A percentile compares a stretch with the other conserved stretches of the same genome.
Conservation (phyloP, 768 basidiomycete species). For the Mycena floridula region DNA sequence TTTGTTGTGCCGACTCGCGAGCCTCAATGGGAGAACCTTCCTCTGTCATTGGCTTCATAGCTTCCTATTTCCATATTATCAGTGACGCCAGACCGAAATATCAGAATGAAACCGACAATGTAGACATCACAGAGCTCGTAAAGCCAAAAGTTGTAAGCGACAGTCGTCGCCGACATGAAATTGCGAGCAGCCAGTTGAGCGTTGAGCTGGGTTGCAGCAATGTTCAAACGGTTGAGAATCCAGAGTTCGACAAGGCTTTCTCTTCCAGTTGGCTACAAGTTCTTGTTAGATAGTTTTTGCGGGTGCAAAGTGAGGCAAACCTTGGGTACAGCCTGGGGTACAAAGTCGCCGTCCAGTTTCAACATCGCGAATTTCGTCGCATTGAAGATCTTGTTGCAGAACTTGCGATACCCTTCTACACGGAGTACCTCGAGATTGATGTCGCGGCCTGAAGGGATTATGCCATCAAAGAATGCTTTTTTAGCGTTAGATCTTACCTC, state of each 20-base stretch:
- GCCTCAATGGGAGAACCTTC: constrained; percentile 54
- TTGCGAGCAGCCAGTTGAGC: constrained; percentile 70
- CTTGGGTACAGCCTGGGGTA: constrained; percentile 63
- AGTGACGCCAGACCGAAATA: constrained; percentile 1
- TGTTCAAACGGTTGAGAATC: constrained; percentile 92
- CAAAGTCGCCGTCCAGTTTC: constrained; percentile 82
- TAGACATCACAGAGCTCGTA: constrained; percentile 99
- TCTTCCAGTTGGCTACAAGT: constrained; percentile 69
- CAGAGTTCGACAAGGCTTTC: constrained; percentile 92
- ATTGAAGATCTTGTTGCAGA: constrained; percentile 99
- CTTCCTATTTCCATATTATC: constrained; percentile 60
- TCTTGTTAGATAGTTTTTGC: constrained; percentile 6
- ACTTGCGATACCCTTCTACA: constrained; percentile 97
- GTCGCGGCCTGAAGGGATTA: constrained; percentile 63
- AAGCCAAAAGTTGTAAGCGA: constrained; percentile 91
- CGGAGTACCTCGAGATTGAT: constrained; percentile 95
- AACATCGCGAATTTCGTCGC: constrained; percentile 99
- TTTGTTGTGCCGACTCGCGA: constrained; percentile 87
- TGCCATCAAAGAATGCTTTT: not conserved
- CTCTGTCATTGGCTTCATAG: constrained; percentile 97
- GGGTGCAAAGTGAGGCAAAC: constrained; percentile 42
- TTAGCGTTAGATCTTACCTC: constrained; percentile 42
- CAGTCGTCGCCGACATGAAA: constrained; percentile 87
- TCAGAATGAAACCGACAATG: constrained; percentile 53
- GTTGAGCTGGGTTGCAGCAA: constrained; percentile 75